Conservation (phyloP, 768 basidiomycete genomes). For the Tulasnella sp. region DNA sequence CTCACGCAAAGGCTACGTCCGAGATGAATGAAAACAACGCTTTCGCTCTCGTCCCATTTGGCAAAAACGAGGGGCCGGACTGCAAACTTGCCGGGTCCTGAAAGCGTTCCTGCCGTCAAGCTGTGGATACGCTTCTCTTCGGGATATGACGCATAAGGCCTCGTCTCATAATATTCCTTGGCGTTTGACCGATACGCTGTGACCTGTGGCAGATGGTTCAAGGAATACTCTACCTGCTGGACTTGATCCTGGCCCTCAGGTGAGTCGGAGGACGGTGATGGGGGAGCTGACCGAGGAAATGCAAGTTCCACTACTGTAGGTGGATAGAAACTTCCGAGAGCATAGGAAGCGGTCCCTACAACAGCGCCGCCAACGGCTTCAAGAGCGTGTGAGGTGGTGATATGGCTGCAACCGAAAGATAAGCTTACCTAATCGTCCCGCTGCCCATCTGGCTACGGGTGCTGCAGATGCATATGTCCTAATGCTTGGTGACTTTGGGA, state of each 20-base stretch:
- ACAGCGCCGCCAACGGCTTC: slow-evolving; percentile 13
- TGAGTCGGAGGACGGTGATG: slow-evolving; percentile 53
- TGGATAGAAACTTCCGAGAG: slow-evolving; percentile 60
- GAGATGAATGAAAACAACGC: slow-evolving; percentile 64
- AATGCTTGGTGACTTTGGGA: background rate
- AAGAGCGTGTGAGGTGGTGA: background rate
- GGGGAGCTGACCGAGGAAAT: slow-evolving; percentile 68
- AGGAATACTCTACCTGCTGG: slow-evolving; percentile 52
- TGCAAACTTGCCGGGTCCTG: slow-evolving; percentile 81
- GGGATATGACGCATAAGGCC: slow-evolving; percentile 64
- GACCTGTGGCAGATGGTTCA: slow-evolving; percentile 61
- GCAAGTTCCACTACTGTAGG: slow-evolving; percentile 57
- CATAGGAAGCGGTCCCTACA: slow-evolving; percentile 34
- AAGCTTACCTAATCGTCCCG: background rate
- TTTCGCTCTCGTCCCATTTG: slow-evolving; percentile 67
- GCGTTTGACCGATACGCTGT: slow-evolving; percentile 40
- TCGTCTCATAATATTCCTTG: slow-evolving; percentile 47
- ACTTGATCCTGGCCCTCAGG: slow-evolving; percentile 52
- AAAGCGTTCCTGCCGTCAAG: slow-evolving; percentile 74
- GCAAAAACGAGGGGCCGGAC: slow-evolving; percentile 69
- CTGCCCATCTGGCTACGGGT: background rate
- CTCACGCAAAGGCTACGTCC: slow-evolving; percentile 73
- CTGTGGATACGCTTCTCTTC: slow-evolving; percentile 72
- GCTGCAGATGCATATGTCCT: background rate
- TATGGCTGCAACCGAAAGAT: background rate